Evolutionary conservation across 2,329 filamentous ascomycete genomes (phyloP), one percentile per base, ranked within the genome.

Genomic region (Colletotrichum lini): DNA sequence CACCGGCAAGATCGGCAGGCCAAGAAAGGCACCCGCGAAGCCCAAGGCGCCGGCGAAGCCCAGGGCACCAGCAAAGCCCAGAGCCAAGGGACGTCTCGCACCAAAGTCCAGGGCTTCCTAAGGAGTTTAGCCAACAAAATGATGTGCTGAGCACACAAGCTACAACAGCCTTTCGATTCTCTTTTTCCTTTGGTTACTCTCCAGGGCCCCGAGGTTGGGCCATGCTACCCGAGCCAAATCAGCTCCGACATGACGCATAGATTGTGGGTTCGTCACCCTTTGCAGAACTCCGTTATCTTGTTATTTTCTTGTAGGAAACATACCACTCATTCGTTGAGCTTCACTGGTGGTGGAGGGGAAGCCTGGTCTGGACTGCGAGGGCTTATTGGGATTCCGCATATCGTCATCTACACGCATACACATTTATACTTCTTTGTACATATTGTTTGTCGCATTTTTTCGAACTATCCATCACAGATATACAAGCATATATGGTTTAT

Each of bases 301-400:
- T 45, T 56, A 38, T 23, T 21, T 54, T 21, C n/a, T 50, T 26
- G 16, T 23, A 35, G 26, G 67, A 44, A 70, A 58, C 52, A 71
- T 68, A 63, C 38, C 64, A 67, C 64, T 63, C 64, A 63, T 71
- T 57, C 15, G 63, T 65, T 21, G 30, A 35, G 38, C 58, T 53
- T 58, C 4, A 10, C n/a, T 18, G 38, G 8, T 38, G 54, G 18
- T 13, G 54, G 54, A 40, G n/a, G 13, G 42, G 47, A 7, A 18
- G 35, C n/a, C 18, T 30, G 45, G 10, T 35, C 7, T 23, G 16
- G 40, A 49, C 65, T 44, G 50, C 64, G 40, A 52, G 30, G 53
- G 59, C 49, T 23, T 23, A 30, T 54, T 35, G 53, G 49, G 12
- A 44, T 63, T 56, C 42, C 53, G 52, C 50, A 57, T 38, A 65